These are phyloP conservation scores for Recurvomyces mirabilis DNA, from an alignment of 495 filamentous ascomycete species.

Conservation along the genomic window DNA sequence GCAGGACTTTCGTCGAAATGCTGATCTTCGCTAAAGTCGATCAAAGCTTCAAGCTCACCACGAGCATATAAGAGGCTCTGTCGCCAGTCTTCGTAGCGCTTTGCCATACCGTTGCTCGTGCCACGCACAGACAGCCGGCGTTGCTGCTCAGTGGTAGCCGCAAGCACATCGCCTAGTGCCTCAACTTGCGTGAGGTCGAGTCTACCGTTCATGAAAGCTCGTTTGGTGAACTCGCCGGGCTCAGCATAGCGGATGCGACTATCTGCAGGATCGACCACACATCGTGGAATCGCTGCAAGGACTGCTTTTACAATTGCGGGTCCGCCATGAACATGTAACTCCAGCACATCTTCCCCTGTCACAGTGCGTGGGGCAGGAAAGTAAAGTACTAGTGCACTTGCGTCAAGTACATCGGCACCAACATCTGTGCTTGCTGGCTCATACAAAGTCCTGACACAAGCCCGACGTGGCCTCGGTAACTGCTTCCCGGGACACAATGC, in stretches of 20 bases:
- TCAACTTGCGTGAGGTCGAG: constrained; percentile 90
- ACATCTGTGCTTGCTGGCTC: constrained; percentile 39
- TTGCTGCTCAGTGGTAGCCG: constrained; percentile 89
- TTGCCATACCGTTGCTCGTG: constrained; percentile 47
- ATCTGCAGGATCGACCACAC: not conserved
- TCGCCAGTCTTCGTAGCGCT: constrained; percentile 78
- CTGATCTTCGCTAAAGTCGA: constrained; percentile 95
- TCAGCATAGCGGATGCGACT: constrained; percentile 69
- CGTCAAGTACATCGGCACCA: constrained; percentile 53
- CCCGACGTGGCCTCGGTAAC: constrained; percentile 61
- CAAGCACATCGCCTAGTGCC: constrained; percentile 71
- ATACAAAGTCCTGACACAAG: constrained; percentile 64
- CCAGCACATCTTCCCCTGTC: constrained; percentile 86
- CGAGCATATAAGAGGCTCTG: constrained; percentile 64
- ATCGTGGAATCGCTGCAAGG: constrained; percentile 56
- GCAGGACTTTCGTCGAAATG: constrained; percentile 83
- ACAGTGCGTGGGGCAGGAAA: constrained; percentile 75
- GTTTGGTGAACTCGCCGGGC: constrained; percentile 88
- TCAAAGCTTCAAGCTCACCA: constrained; percentile 86
- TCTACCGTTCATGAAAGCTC: constrained; percentile 79
- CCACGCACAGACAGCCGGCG: constrained; percentile 74
- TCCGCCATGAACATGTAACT: constrained; percentile 91
- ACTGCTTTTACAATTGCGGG: constrained; percentile 78
- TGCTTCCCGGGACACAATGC: constrained; percentile 55
- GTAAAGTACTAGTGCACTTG: constrained; percentile 72